Percentiles rank a stretch among this genome's conserved stretches.
phyloP scores from a whole-genome alignment of 805 yeast genomes.

The Yamadazyma laniorum region DNA sequence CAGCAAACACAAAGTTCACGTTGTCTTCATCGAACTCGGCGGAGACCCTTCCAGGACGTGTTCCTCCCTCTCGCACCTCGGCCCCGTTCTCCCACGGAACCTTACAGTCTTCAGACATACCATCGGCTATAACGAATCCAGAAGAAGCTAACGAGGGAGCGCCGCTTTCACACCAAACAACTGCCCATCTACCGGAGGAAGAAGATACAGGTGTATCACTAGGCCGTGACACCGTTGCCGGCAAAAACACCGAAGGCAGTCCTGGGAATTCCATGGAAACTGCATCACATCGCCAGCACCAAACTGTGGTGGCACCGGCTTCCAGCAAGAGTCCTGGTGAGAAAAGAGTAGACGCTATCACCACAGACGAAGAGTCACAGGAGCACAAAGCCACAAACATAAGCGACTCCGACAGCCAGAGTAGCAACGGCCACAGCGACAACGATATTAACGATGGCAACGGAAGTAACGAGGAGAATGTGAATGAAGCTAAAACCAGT shows the following conservation, averaged over 20 bases:
- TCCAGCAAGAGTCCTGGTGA: too few species aligned
- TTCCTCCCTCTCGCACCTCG: neutral
- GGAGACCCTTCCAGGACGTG: conserved; percentile 1
- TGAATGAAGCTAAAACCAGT: conserved; percentile 10
- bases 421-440: neutral
- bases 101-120: neutral
- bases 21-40: conserved; percentile 8
- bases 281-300: neutral
- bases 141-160: too few species aligned
- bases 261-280: neutral
- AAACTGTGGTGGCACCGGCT: too few species aligned
- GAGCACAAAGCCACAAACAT: neutral
- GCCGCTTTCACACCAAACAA: too few species aligned
- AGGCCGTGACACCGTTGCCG: too few species aligned
- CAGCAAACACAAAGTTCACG: conserved; percentile 8
- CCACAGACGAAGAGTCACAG: too few species aligned
- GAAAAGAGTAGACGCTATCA: too few species aligned
- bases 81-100: neutral
- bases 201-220: too few species aligned
- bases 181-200: too few species aligned
- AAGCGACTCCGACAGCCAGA: neutral
- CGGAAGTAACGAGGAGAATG: conserved; percentile 10
- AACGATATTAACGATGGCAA: conserved; percentile 4
- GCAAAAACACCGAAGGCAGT: too few species aligned
- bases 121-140: too few species aligned